phyloP scores from a whole-genome alignment of 2,329 filamentous ascomycete genomes.

The Verticillium zaregamsianum region DNA sequence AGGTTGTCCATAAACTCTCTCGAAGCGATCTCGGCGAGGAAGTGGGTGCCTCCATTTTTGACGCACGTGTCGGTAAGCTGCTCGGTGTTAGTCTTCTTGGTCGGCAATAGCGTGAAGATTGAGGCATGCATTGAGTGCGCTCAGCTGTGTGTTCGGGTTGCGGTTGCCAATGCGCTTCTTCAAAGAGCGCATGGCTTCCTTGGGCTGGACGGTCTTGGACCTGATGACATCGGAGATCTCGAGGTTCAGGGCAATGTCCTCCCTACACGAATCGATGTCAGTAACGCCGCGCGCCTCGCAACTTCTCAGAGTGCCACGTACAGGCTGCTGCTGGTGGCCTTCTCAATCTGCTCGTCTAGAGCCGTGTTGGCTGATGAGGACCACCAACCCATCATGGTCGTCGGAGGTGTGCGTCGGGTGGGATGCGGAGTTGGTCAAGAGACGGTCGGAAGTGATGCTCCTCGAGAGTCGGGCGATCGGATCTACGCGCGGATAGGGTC shows the following conservation, averaged over 20 bases:
- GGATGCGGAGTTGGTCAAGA: neutral
- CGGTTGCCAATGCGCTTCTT: constrained; percentile 94
- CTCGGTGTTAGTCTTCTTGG: constrained; percentile 20
- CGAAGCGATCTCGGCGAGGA: constrained; percentile 91
- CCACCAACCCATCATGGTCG: constrained; percentile 86
- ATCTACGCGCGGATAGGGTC: neutral
- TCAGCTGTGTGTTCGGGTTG: constrained; percentile 95
- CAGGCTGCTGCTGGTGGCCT: constrained; percentile 91
- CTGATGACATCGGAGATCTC: constrained; percentile 97
- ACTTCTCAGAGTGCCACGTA: constrained; percentile 40
- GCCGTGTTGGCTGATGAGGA: constrained; percentile 86
- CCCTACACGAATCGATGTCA: constrained; percentile 43
- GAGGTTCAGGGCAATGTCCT: constrained; percentile 95
- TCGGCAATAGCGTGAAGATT: neutral
- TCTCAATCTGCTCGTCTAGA: constrained; percentile 95
- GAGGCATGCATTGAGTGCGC: constrained; percentile 74
- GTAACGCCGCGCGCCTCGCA: constrained; percentile 11
- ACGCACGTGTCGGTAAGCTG: constrained; percentile 97
- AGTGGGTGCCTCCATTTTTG: constrained; percentile 95
- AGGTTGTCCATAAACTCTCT: constrained; percentile 98
- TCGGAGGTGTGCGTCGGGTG: neutral
- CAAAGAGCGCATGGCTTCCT: constrained; percentile 95
- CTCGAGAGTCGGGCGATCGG: neutral
- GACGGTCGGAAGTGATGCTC: neutral
- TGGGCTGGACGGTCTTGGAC: constrained; percentile 94